A percentile compares a stretch with the other conserved stretches of the same genome.
These are phyloP conservation scores for Melanomma pulvis-pyrius DNA, from an alignment of 495 filamentous ascomycete genomes.

Conservation along the genomic window DNA sequence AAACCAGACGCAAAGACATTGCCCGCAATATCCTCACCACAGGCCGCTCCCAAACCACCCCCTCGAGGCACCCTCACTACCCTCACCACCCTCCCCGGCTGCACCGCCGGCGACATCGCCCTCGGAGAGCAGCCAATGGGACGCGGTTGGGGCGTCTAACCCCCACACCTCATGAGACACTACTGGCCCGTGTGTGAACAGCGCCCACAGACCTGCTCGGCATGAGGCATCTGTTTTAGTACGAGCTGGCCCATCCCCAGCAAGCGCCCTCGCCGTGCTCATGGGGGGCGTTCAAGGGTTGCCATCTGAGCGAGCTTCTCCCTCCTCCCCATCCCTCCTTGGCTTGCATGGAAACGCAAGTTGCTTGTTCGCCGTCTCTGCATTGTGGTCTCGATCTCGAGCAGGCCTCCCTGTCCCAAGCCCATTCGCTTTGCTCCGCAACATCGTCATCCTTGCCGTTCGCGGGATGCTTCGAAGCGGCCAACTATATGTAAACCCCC, in stretches of 20 bases:
- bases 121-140: constrained; percentile 3
- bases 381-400: constrained; percentile 33
- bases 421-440: constrained; percentile 31
- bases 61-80: no score
- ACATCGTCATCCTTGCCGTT: constrained; percentile 38
- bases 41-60: not conserved
- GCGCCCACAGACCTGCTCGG: constrained; percentile 6
- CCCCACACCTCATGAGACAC: constrained; percentile 35
- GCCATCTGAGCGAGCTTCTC: constrained; percentile 11
- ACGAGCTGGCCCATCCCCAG: constrained; percentile 3
- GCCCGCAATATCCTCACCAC: not conserved
- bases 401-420: constrained; percentile 29
- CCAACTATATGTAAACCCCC: constrained; percentile 37
- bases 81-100: not conserved
- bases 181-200: constrained; percentile 15
- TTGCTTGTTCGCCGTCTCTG: constrained; percentile 36
- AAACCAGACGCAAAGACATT: not conserved
- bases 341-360: constrained; percentile 31
- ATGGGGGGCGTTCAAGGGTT: constrained; percentile 6
- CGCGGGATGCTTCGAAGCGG: constrained; percentile 36
- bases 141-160: constrained; percentile 30
- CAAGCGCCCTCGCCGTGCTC: constrained; percentile 8
- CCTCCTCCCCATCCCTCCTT: constrained; percentile 29
- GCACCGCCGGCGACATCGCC: not conserved
- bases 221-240: not conserved